phyloP scores from a whole-genome alignment of 1,139 yeast genomes.

The Candida albicans region DNA sequence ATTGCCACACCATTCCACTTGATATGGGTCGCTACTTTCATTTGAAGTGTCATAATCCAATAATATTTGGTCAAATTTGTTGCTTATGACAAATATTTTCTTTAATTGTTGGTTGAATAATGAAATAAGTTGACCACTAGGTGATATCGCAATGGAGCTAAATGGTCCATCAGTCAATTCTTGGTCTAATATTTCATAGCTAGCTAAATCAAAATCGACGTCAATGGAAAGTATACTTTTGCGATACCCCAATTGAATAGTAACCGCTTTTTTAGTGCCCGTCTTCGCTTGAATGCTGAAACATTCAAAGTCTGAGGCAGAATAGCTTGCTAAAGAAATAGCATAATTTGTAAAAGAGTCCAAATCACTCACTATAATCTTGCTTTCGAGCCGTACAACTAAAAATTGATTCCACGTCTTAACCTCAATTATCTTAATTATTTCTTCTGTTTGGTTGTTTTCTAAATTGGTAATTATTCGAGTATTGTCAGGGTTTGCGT shows the following conservation, averaged over 20 bases:
- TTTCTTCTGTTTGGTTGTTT: conserved; percentile 31
- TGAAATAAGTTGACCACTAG: conserved; percentile 62
- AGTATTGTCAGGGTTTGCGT: background rate
- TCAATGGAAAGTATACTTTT: conserved; percentile 29
- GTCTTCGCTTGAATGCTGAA: conserved; percentile 10
- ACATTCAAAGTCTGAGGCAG: conserved; percentile 19
- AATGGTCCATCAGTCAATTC: conserved; percentile 60
- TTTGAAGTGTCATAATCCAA: conserved; percentile 48
- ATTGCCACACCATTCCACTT: conserved; percentile 80
- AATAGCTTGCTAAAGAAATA: conserved; percentile 20
- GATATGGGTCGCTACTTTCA: conserved; percentile 37
- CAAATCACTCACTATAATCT: conserved; percentile 31
- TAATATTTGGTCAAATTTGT: conserved; percentile 51
- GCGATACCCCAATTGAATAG: conserved; percentile 29
- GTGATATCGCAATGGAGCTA: conserved; percentile 51
- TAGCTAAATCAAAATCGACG: conserved; percentile 24
- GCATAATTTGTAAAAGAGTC: conserved; percentile 25
- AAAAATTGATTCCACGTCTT: conserved; percentile 29
- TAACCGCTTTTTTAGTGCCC: conserved; percentile 14
- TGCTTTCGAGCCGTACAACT: conserved; percentile 29
- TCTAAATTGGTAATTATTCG: conserved; percentile 34
- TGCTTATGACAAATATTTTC: conserved; percentile 54
- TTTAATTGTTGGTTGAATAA: conserved; percentile 46
- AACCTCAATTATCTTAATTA: conserved; percentile 26
- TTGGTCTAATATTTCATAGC: conserved; percentile 34